These are phyloP conservation scores for Eimeria falciformis DNA, from an alignment of 169 alveolate species.

Conservation along the genomic window DNA sequence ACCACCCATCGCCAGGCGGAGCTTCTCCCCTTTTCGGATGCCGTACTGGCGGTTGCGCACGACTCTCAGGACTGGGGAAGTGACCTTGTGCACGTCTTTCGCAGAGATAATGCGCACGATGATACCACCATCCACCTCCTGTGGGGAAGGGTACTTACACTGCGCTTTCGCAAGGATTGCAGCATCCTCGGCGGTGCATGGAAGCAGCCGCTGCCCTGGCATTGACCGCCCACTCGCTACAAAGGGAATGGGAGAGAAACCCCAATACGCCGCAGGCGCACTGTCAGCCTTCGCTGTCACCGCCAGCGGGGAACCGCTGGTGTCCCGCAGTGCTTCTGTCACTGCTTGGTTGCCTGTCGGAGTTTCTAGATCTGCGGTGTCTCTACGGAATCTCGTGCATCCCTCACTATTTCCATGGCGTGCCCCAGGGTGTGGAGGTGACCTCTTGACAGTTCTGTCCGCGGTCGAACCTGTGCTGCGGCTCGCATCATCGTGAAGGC, in stretches of 20 bases:
- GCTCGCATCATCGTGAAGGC: not conserved
- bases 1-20: conserved; percentile 82
- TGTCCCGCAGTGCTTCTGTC: not conserved
- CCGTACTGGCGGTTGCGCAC: conserved; percentile 87
- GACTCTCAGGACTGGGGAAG: conserved; percentile 87
- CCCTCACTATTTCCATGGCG: not conserved
- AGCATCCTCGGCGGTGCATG: conserved; percentile 81
- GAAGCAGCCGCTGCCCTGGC: conserved; percentile 84
- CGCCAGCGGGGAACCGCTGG: not conserved
- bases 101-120: conserved; percentile 86
- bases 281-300: not conserved
- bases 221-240: conserved; percentile 71
- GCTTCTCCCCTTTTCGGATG: conserved; percentile 87
- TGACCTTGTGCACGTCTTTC: conserved; percentile 80
- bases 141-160: conserved; percentile 83
- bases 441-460: not conserved
- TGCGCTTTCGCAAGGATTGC: conserved; percentile 78
- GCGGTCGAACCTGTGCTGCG: not conserved
- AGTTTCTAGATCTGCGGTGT: not conserved
- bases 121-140: conserved; percentile 87
- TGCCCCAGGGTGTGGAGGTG: not conserved
- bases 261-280: conserved; percentile 11
- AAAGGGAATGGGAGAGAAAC: conserved; percentile 71
- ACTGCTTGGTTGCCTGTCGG: not conserved
- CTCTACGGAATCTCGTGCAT: too few species aligned